Evolutionary conservation across 1,139 yeast species (phyloP), one percentile per base, ranked within the genome.

Genomic region (Entelexis paramagnoliae): DNA sequence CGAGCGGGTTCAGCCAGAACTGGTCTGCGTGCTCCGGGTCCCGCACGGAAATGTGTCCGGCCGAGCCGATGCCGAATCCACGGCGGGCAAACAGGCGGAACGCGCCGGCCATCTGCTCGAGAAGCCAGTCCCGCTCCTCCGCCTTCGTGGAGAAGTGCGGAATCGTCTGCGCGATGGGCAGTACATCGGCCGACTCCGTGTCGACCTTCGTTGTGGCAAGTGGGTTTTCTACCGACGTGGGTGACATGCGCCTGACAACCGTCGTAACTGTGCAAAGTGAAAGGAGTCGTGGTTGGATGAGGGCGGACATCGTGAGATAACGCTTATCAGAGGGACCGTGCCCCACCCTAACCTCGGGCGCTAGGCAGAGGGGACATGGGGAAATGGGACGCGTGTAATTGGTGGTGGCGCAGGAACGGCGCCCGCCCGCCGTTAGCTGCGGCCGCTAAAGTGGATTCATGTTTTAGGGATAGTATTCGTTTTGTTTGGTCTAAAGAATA

Each of bases 1-100:
- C 86, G 54, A 83, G 66, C 1, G 91, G 91, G 64, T 83, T 83
- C 64, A 83, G 81, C 91, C 93, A 83, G 63, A 83, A 83, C 2
- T 87, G 80, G 36, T 72, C 66, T 19, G 81, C 78, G 57, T 80
- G 77, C 39, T 82, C 78, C 2, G 94, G 93, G 61, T 84, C 94
- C 58, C 89, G 74, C 16, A 83, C 74, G 2, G 89, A 81, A 50
- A 84, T 83, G 64, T 84, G 94, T 26, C 94, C 94, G 0, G 94
- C 87, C 17, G 79, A 66, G 10, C 94, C 94, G 65, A 81, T 86
- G 11, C 80, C 72, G 65, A 70, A 84, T 9, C 85, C 86, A 57
- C 76, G 77, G 58, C 91, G 74, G 6, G 85, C 85, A 66, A 84
- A 83, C 1, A 81, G 78, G 53, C 94, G 73, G 68, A 83, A 84